phyloP scores from a whole-genome alignment of 1,139 yeast species.

The Pichia terricola region DNA sequence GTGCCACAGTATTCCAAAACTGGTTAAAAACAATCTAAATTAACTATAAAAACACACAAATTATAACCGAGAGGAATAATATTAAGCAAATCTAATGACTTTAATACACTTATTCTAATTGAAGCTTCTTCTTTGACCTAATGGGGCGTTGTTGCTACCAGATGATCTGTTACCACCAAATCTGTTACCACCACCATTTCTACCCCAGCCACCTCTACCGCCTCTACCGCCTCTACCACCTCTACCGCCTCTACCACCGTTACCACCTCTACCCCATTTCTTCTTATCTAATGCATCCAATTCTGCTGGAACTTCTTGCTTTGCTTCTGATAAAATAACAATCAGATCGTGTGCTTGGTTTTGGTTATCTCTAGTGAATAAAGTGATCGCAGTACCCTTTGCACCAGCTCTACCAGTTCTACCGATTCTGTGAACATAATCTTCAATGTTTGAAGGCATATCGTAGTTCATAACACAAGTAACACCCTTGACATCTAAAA shows the following conservation, averaged over 20 bases:
- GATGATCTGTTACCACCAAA: conserved; percentile 28
- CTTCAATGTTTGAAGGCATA: conserved; percentile 87
- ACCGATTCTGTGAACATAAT: conserved; percentile 92
- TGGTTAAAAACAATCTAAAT: no score
- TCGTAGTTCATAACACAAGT: conserved; percentile 88
- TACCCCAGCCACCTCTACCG: conserved; percentile 35
- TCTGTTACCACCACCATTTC: conserved; percentile 25
- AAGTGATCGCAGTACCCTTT: conserved; percentile 75
- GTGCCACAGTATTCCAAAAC: no score
- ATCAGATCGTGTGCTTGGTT: conserved; percentile 87
- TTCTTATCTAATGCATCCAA: conserved; percentile 49
- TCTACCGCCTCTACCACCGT: conserved; percentile 40
- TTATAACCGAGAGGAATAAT: background rate
- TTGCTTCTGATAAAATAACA: conserved; percentile 90
- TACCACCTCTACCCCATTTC: conserved; percentile 36
- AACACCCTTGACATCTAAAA: conserved; percentile 90
- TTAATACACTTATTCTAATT: background rate
- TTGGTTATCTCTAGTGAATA: conserved; percentile 82
- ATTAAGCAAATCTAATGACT: background rate
- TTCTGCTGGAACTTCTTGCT: conserved; percentile 72
- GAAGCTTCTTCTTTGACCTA: conserved; percentile 16
- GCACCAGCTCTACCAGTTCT: conserved; percentile 92
- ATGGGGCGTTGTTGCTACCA: conserved; percentile 21
- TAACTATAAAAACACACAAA: no score
- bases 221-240: conserved; percentile 42